Evolutionary conservation across 2,329 filamentous ascomycete genomes (phyloP).

Genomic region (Cercospora beticola): DNA sequence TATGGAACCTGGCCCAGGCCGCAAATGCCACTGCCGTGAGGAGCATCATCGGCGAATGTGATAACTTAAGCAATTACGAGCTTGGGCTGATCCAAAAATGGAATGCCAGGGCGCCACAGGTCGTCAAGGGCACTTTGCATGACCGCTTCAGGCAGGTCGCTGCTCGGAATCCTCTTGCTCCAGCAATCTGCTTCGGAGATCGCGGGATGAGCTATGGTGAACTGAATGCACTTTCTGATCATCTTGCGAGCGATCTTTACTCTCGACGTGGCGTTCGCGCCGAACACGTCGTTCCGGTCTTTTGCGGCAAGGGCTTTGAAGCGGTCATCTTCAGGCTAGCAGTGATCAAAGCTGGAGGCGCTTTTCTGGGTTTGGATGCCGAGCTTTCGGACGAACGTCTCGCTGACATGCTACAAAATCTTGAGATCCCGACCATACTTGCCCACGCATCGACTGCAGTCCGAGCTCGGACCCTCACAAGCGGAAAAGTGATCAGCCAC

Average conservation of each 20-base stretch:
- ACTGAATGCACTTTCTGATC: neutral
- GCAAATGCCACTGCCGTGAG: neutral
- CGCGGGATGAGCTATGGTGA: neutral
- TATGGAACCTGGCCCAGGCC: neutral
- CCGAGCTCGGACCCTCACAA: neutral
- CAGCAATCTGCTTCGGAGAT: neutral
- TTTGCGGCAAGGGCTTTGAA: neutral
- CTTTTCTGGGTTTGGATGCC: neutral
- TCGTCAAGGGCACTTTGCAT: neutral
- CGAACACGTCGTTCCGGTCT: neutral
- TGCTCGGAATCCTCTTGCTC: neutral
- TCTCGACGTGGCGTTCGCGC: neutral
- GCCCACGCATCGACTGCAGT: neutral
- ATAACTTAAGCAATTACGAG: neutral
- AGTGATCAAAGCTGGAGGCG: neutral
- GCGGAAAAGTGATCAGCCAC: neutral
- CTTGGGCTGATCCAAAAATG: neutral
- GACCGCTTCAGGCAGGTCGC: neutral
- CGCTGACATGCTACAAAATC: neutral
- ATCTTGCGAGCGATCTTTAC: neutral
- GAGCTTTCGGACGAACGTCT: neutral
- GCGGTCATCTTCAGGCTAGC: neutral
- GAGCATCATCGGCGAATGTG: neutral
- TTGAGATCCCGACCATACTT: neutral
- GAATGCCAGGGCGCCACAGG: neutral